Evolutionary conservation across 2,329 filamentous ascomycete genomes (phyloP).

Genomic region (Fonsecaea multimorphosa): DNA sequence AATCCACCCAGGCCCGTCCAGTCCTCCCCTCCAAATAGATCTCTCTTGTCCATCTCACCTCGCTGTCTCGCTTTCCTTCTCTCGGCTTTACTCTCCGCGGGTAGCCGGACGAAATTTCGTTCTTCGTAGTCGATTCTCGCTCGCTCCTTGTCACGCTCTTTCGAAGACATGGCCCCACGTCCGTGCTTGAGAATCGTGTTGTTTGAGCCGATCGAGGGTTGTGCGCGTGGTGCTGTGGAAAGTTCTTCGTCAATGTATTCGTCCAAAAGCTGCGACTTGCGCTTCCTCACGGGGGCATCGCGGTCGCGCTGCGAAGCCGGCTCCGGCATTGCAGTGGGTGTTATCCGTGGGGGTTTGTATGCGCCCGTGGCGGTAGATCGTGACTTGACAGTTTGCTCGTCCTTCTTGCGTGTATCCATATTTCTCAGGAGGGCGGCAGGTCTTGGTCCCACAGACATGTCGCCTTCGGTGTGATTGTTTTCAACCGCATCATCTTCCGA

Average conservation of each 20-base stretch:
- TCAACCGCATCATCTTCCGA: conserved; percentile 62
- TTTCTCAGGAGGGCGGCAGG: conserved; percentile 31
- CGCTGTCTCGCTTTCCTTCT: conserved; percentile 60
- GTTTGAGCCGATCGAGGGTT: conserved; percentile 84
- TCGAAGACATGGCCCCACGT: conserved; percentile 75
- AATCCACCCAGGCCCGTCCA: conserved; percentile 86
- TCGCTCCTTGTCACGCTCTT: conserved; percentile 76
- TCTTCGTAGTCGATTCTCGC: conserved; percentile 90
- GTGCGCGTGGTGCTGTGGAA: conserved; percentile 77
- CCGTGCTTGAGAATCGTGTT: conserved; percentile 78
- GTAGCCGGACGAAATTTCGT: conserved; percentile 85
- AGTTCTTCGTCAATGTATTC: conserved; percentile 90
- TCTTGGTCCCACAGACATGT: conserved; percentile 28
- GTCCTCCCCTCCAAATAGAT: conserved; percentile 87
- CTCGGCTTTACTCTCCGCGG: conserved; percentile 87
- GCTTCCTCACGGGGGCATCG: conserved; percentile 61
- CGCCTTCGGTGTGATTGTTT: conserved; percentile 62
- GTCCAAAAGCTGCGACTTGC: conserved; percentile 83
- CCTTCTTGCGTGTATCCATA: conserved; percentile 14
- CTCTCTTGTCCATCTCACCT: conserved; percentile 50
- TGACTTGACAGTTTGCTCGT: conserved; percentile 9
- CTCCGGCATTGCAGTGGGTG: conserved; percentile 79
- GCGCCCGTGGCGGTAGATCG: conserved; percentile 61
- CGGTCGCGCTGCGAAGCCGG: conserved; percentile 61
- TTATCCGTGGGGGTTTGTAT: conserved; percentile 87